Conservation (phyloP, 768 basidiomycete genomes). For the Pulveroboletus sp. region DNA sequence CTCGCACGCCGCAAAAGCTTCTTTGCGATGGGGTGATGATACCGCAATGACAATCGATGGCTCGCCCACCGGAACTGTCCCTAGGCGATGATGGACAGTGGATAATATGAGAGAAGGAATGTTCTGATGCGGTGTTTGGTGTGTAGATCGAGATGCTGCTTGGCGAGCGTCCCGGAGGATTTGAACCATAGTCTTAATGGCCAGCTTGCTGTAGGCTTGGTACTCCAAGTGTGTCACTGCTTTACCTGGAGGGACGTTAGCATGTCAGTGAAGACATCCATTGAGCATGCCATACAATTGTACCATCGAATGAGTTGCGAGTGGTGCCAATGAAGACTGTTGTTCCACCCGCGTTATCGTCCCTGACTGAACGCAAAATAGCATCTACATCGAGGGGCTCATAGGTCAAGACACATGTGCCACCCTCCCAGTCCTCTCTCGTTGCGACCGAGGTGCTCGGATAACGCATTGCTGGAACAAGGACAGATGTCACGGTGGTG, state of each 20-base stretch:
- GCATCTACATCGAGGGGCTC: constrained; percentile 49
- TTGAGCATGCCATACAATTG: background rate
- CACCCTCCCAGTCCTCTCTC: constrained; percentile 22
- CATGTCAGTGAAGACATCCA: constrained; percentile 6
- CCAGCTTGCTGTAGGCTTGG: constrained; percentile 77
- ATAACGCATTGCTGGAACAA: constrained; percentile 16
- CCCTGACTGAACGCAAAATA: constrained; percentile 59
- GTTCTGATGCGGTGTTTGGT: constrained; percentile 28
- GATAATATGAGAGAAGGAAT: constrained; percentile 48
- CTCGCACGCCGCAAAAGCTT: constrained; percentile 78
- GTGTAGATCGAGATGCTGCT: constrained; percentile 41
- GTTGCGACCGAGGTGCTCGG: constrained; percentile 26
- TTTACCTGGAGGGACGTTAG: constrained; percentile 45
- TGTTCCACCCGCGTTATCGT: constrained; percentile 66
- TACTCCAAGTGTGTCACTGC: constrained; percentile 72
- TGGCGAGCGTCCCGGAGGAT: constrained; percentile 49
- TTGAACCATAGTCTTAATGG: constrained; percentile 69
- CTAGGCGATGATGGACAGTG: constrained; percentile 72
- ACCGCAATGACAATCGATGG: constrained; percentile 84
- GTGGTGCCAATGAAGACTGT: constrained; percentile 83
- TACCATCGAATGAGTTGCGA: constrained; percentile 81
- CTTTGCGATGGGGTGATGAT: constrained; percentile 78
- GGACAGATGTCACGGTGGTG: too few species aligned
- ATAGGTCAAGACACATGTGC: constrained; percentile 53
- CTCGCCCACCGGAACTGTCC: constrained; percentile 71